phyloP scores from a whole-genome alignment of 148 eudicot species.

The Polygonum maritimum region DNA sequence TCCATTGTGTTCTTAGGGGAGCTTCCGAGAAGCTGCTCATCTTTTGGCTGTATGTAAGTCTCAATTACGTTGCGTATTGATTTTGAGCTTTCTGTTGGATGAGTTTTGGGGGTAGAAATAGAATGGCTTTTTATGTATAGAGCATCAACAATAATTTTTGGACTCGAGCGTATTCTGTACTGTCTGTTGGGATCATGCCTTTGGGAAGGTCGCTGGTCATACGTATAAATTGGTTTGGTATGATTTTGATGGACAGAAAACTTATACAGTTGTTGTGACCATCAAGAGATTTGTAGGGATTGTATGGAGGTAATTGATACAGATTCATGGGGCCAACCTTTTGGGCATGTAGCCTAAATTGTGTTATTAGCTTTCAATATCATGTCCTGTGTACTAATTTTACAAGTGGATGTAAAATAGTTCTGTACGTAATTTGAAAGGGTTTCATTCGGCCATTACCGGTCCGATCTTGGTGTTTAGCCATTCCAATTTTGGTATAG shows the following conservation, averaged over 20 bases:
- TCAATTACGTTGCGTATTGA: neutral
- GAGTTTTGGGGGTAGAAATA: neutral
- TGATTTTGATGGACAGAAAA: neutral
- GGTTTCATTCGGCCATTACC: too few species aligned
- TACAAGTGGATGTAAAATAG: too few species aligned
- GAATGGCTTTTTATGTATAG: neutral
- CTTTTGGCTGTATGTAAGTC: neutral
- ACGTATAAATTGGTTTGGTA: neutral
- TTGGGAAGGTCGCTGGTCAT: neutral
- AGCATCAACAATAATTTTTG: neutral
- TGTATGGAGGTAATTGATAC: neutral
- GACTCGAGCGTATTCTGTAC: neutral
- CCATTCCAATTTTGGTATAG: too few species aligned
- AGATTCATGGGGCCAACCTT: neutral
- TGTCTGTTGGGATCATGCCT: neutral
- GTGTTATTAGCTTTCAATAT: neutral
- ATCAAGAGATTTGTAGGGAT: neutral
- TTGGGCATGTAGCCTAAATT: neutral
- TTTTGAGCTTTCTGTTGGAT: neutral
- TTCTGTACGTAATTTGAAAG: too few species aligned
- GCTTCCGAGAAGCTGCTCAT: conserved; percentile 1
- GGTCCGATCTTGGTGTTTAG: too few species aligned
- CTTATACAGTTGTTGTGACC: neutral
- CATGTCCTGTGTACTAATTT: neutral
- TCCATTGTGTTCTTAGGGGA: too few species aligned